These are phyloP conservation scores for Pseudogymnoascus sp. DNA, from an alignment of 2,329 filamentous ascomycete species.

Conservation along the genomic window DNA sequence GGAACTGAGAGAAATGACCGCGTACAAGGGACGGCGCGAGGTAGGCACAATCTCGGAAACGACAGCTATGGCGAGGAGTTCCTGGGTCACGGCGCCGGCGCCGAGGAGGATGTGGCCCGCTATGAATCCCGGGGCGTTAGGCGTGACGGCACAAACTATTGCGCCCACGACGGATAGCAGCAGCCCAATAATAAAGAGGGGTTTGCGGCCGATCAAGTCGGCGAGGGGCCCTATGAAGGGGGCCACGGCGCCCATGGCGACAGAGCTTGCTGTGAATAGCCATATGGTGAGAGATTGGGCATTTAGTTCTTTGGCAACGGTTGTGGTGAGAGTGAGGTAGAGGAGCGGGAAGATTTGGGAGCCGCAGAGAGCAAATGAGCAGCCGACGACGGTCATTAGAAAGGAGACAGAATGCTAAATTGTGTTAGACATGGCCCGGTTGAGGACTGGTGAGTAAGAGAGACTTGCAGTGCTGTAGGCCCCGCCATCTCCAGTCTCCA, in stretches of 20 bases:
- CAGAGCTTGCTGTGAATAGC: slow-evolving; percentile 17
- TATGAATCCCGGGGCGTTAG: slow-evolving; percentile 17
- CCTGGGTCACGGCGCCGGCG: slow-evolving; percentile 14
- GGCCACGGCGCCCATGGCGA: slow-evolving; percentile 19
- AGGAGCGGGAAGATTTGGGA: slow-evolving; percentile 14
- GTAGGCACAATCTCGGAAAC: slow-evolving; percentile 15
- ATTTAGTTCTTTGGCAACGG: slow-evolving; percentile 11
- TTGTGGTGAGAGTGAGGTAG: slow-evolving; percentile 2
- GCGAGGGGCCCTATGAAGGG: slow-evolving; percentile 23
- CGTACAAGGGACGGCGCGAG: slow-evolving; percentile 12
- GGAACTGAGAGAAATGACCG: slow-evolving; percentile 6
- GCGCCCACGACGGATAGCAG: slow-evolving; percentile 16
- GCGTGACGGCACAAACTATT: slow-evolving; percentile 19
- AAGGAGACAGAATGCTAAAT: neutral
- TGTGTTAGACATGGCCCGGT: neutral
- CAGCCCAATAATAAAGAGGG: slow-evolving; percentile 17
- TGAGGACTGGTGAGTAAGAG: neutral
- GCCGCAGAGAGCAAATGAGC: slow-evolving; percentile 15
- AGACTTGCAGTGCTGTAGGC: slow-evolving; percentile 1
- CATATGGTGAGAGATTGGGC: slow-evolving; percentile 17
- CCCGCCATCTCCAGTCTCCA: slow-evolving; percentile 1
- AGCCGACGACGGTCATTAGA: slow-evolving; percentile 17
- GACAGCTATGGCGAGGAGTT: slow-evolving; percentile 13
- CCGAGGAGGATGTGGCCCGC: slow-evolving; percentile 13
- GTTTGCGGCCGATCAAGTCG: slow-evolving; percentile 20